Base-by-base conservation (phyloP, 148 eudicot genomes). In the Rhododendron ferrugineum region DNA sequence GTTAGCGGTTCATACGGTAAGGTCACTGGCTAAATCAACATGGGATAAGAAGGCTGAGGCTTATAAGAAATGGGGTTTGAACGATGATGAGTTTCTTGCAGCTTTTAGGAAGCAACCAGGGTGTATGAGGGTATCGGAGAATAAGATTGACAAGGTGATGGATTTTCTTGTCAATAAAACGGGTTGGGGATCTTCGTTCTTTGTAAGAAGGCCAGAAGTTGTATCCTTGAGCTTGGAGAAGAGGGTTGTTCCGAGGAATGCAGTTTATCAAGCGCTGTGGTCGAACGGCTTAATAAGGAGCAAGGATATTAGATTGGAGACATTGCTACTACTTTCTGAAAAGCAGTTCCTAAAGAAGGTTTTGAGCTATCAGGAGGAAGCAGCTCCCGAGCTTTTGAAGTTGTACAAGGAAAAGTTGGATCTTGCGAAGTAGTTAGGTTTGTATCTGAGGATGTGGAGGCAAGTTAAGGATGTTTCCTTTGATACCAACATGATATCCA, bases 1-100 rank as follows among this genome's bases (percentile, higher is more conserved):
- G 30, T 1, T 3, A 40, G 85, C 88, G 5, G 46, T 86, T 62
- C 78, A 78, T 20, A 85, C 18, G 23, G 0, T 78, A 32, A 62
- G 28, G 76, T 10, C 78, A 34, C 62, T 83, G 78, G 16, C 54
- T 16, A 86, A 78, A 66, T 60, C 47, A 36, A 64, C 70, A 22
- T 85, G 86, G 85, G 22, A 77, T 36, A 82, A 72, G 20, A 89
- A 82, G 77, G 22, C 77, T 30, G 81, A 87, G 66, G 68, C 80
- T n/a, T 89, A 77, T 79, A 85, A 68, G 77, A 87, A 78, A 49
- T 87, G 88, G 72, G 90, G 89, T 36, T 87, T 73, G 89, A n/a
- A 11, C 79, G 85, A 89, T 16, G 78, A 83, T 44, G 90, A 86
- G 5, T 54, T 82, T 11, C 34, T 56, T 15, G 3, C 28, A 28